These are phyloP conservation scores for Cornus kousa DNA, from an alignment of 148 eudicot genomes.

Conservation along the genomic window DNA sequence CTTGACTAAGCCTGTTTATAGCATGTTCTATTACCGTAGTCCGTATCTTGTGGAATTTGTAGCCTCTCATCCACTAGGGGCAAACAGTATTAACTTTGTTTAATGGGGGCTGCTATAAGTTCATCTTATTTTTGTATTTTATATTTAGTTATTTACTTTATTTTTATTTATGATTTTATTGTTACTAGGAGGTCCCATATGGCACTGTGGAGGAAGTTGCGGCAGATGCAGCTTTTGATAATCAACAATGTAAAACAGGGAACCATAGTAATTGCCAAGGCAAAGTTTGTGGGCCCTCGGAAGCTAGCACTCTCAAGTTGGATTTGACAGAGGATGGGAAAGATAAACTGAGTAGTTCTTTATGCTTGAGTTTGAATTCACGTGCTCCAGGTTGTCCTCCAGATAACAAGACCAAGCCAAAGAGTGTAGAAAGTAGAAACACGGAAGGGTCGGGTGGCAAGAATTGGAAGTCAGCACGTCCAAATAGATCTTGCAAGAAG, in stretches of 20 bases:
- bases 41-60: too few relatives aligned
- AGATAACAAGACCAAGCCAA: constrained; percentile 5
- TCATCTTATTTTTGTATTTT: too few relatives aligned
- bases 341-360: constrained; percentile 26
- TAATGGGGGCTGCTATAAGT: too few relatives aligned
- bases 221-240: constrained; percentile 15
- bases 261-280: neutral
- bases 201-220: constrained; percentile 4
- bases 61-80: too few relatives aligned
- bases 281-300: neutral
- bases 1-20: too few relatives aligned
- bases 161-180: neutral
- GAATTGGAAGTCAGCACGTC: constrained; percentile 6
- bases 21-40: too few relatives aligned
- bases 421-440: constrained; percentile 7
- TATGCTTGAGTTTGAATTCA: constrained; percentile 50
- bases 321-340: constrained; percentile 21
- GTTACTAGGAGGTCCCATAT: constrained; percentile 11
- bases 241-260: constrained; percentile 14
- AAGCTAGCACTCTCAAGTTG: constrained; percentile 12
- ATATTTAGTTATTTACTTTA: too few relatives aligned
- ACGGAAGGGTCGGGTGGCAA: neutral
- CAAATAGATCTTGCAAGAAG: constrained; percentile 31
- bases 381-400: constrained; percentile 18
- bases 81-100: too few relatives aligned